A percentile compares a stretch with the other conserved stretches of the same genome.
phyloP scores from a whole-genome alignment of 139 green algal genomes.

The Eudorina sp. region DNA sequence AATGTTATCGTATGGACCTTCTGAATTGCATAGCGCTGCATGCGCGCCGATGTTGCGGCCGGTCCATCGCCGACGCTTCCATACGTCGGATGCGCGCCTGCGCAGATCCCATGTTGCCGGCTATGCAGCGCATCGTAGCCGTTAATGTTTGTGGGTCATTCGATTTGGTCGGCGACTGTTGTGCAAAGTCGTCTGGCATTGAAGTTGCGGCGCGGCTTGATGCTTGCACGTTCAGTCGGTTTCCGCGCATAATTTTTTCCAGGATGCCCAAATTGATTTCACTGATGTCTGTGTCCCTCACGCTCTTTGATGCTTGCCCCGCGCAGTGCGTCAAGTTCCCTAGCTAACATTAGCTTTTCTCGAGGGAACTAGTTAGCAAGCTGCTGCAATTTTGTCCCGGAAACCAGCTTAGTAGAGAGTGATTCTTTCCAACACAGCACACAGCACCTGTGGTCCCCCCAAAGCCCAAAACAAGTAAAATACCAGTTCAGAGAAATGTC shows the following conservation, averaged over 20 bases:
- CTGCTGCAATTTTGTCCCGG: slow-evolving; percentile 40
- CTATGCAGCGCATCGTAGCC: too few relatives aligned
- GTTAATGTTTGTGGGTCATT: too few relatives aligned
- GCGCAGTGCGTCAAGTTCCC: slow-evolving; percentile 56
- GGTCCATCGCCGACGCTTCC: neutral
- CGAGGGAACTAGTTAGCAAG: slow-evolving; percentile 7
- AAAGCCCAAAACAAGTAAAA: slow-evolving; percentile 3
- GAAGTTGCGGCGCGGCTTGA: neutral
- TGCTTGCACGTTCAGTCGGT: neutral
- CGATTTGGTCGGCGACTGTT: too few relatives aligned
- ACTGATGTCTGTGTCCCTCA: neutral
- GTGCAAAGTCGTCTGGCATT: too few relatives aligned
- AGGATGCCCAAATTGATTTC: too few relatives aligned
- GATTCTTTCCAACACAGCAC: slow-evolving; percentile 37
- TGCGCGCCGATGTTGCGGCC: neutral
- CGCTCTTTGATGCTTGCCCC: neutral
- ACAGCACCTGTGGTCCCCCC: slow-evolving; percentile 29
- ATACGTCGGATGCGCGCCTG: neutral
- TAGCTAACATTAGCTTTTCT: slow-evolving; percentile 42
- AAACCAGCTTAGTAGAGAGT: slow-evolving; percentile 46
- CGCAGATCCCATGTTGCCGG: too few relatives aligned
- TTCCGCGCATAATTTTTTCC: neutral
- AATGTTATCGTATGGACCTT: too few relatives aligned
- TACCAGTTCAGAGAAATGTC: neutral
- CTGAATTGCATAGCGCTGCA: neutral